Percentiles rank a stretch among this genome's conserved stretches.
Conservation (phyloP, 2,329 filamentous ascomycete genomes). For the Alternaria panax region DNA sequence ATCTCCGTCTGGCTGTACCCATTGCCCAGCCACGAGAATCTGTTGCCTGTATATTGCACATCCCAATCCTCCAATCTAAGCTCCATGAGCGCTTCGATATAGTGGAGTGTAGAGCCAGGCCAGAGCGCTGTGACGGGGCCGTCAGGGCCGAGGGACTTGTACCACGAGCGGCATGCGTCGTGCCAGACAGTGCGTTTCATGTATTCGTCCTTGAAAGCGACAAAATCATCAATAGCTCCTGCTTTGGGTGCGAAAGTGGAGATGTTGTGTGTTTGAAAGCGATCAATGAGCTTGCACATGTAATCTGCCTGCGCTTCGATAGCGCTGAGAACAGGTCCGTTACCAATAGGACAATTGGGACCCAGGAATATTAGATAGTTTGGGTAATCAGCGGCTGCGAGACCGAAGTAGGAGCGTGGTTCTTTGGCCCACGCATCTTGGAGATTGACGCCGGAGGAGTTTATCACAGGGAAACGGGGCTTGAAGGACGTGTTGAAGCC, state of each 20-base stretch:
- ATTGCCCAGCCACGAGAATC: constrained; percentile 51
- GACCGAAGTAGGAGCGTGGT: constrained; percentile 55
- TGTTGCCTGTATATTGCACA: constrained; percentile 48
- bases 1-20: constrained; percentile 47
- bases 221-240: constrained; percentile 60
- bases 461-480: constrained; percentile 57
- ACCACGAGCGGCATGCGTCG: constrained; percentile 56
- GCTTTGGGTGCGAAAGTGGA: constrained; percentile 54
- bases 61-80: constrained; percentile 59
- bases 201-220: constrained; percentile 55
- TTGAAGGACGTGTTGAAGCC: constrained; percentile 51
- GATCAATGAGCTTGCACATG: constrained; percentile 59
- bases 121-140: constrained; percentile 52
- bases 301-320: constrained; percentile 60
- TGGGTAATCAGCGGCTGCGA: constrained; percentile 57
- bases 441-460: constrained; percentile 50
- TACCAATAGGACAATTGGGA: constrained; percentile 53
- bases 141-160: constrained; percentile 44
- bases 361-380: constrained; percentile 56
- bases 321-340: constrained; percentile 53
- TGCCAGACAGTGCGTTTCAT: constrained; percentile 58
- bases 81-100: constrained; percentile 58
- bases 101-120: constrained; percentile 59
- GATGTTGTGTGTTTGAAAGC: constrained; percentile 59
- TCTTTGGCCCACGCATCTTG: constrained; percentile 54